Base-by-base conservation (phyloP, 768 basidiomycete genomes). In the Tylopilus vinaceipallidus region DNA sequence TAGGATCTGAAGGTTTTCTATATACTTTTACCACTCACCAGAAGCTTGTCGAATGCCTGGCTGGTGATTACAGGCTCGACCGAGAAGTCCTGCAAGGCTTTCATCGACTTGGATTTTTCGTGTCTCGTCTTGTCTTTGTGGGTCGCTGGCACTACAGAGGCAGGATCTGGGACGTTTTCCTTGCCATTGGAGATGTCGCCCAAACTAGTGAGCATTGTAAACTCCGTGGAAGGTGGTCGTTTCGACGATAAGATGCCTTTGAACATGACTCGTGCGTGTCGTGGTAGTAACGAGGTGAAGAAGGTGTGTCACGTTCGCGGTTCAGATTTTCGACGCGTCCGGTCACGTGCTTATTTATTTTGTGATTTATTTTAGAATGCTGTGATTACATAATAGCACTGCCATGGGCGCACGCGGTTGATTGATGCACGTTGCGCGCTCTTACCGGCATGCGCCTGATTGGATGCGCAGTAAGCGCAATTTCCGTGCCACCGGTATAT, bases 41-140 rank as follows among this genome's bases (percentile, higher is more conserved):
- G 70, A 46, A 95, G 76, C 60, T 78, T 81, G 64, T 91, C 89
- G 54, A 95, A 95, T 0, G 84, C 92, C 49, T 80, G 73, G 56
- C 83, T 77, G 60, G 81, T 84, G 33, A 76, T 70, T 16, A 62
- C 62, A 3, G 65, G 64, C 32, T 73, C 71, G 34, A 70, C 60
- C 3, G 53, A 39, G 5, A 71, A 59, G 34, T 70, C 70, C 45
- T 74, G 73, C 52, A 69, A 71, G 9, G 51, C 65, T 51, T 80
- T 84, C 30, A 73, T 67, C 6, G 74, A 73, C 27, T 66, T 59
- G 43, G 72, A 75, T 56, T 76, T 75, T 50, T 74, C 75, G 59
- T 74, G 73, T 41, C 69, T 72, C 2, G 53, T 33, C 37, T 58
- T 65, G 32, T 64, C 54, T 20, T 63, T 64, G n/a, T 62, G 47